phyloP scores from a whole-genome alignment of 768 basidiomycete species.

The Auriscalpium orientale region DNA sequence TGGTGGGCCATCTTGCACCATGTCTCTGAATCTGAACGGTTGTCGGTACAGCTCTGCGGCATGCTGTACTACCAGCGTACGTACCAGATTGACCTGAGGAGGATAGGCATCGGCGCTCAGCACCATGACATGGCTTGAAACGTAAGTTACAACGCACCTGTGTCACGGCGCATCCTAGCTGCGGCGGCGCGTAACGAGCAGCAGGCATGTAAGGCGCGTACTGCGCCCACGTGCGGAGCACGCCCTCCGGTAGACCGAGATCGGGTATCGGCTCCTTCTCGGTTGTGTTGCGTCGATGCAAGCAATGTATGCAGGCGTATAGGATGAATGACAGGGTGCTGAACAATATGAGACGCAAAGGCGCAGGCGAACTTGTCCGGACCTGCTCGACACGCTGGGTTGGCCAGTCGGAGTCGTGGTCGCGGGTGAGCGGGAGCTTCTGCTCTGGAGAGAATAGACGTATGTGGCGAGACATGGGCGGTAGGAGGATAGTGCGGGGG shows the following conservation, averaged over 20 bases:
- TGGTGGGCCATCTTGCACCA: slow-evolving; percentile 71
- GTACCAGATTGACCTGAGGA: slow-evolving; percentile 52
- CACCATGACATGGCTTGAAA: background rate
- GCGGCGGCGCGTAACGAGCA: slow-evolving; percentile 37
- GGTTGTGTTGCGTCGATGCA: too few relatives aligned
- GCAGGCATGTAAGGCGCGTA: slow-evolving; percentile 55
- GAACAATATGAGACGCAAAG: slow-evolving; percentile 23
- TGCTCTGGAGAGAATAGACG: too few relatives aligned
- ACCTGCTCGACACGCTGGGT: too few relatives aligned
- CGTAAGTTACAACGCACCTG: slow-evolving; percentile 34
- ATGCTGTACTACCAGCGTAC: slow-evolving; percentile 13
- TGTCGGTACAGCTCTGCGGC: background rate
- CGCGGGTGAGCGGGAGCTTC: too few relatives aligned
- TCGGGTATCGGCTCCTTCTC: background rate
- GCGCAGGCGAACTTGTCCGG: too few relatives aligned
- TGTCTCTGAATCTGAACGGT: slow-evolving; percentile 63
- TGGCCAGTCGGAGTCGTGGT: too few relatives aligned
- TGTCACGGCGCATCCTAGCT: slow-evolving; percentile 41
- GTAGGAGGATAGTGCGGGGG: too few relatives aligned
- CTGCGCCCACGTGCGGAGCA: slow-evolving; percentile 38
- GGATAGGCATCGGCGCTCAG: background rate
- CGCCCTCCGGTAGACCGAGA: slow-evolving; percentile 5
- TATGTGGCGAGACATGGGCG: too few relatives aligned
- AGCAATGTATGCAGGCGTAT: slow-evolving; percentile 28
- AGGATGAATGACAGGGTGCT: background rate